These are phyloP conservation scores for Turritis glabra DNA, from an alignment of 345 rosid genomes.

Conservation along the genomic window DNA sequence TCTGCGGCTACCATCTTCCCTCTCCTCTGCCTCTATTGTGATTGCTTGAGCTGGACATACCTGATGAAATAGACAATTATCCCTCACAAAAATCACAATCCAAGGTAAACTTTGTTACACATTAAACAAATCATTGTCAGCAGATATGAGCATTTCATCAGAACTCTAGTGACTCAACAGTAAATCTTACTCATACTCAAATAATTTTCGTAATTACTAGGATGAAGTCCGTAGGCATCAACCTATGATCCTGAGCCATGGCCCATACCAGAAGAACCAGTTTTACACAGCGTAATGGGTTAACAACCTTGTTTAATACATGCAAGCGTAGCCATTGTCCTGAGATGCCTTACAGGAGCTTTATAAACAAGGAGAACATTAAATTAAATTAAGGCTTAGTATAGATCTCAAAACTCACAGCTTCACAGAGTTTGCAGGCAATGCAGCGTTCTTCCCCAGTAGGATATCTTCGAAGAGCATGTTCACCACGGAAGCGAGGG, in stretches of 20 bases:
- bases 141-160: background rate
- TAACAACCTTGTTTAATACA: slow-evolving; percentile 1
- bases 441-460: slow-evolving; percentile 99
- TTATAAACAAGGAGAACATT: background rate
- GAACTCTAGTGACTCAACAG: background rate
- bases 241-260: slow-evolving; percentile 9
- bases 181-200: background rate
- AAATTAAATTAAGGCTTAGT: background rate
- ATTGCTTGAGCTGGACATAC: slow-evolving; percentile 98
- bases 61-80: slow-evolving; percentile 42
- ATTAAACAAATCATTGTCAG: background rate
- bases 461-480: slow-evolving; percentile 89
- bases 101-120: background rate
- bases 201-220: background rate
- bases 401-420: slow-evolving; percentile 53
- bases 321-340: slow-evolving; percentile 3
- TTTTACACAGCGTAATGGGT: background rate
- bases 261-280: background rate
- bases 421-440: slow-evolving; percentile 99
- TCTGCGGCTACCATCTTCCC: slow-evolving; percentile 99
- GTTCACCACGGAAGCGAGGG: slow-evolving; percentile 98
- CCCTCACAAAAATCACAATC: slow-evolving; percentile 11
- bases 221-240: background rate
- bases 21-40: slow-evolving; percentile 96
- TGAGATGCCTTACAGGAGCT: slow-evolving; percentile 15